Evolutionary conservation across 495 filamentous ascomycete genomes (phyloP), one percentile per base, ranked within the genome.

Genomic region (Tuber brumale): DNA sequence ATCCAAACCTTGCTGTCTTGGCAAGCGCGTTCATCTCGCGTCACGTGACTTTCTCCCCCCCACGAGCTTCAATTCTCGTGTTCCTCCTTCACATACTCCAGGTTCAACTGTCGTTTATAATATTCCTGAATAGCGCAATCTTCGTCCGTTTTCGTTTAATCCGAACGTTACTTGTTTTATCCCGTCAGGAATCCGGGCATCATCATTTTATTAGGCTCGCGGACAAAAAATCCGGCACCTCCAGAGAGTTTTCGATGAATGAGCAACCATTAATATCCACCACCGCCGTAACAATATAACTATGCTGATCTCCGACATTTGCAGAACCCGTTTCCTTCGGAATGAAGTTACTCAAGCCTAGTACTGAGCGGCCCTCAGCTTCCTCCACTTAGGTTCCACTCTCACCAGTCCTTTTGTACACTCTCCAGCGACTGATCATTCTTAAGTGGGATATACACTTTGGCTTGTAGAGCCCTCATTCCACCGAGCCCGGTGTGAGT

Each of bases 401-500:
- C 51, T 16, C 3, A 16, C 51, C n/a, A 61, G 51, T 27, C n/a
- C n/a, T 61, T 61, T 31, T 31, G 27, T 61, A 61, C 10, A 3
- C 51, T 31, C 5, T 16, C 51, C 51, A n/a, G 51, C n/a, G n/a
- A 31, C 51, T 31, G n/a, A 27, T 27, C n/a, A 27, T 18, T 66
- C 27, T 3, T 35, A 16, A 18, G 57, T 66, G 35, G 57, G 27
- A 35, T 57, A 14, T 27, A 66, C n/a, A 35, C 57, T 66, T 27
- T 66, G 14, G 6, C 57, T 66, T 66, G 27, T 61, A 61, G 51
- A 27, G 57, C 57, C n/a, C 57, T 31, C n/a, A 2, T 9, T 4
- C 51, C 57, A 61, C 57, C n/a, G 57, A 61, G 57, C 57, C 27
- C n/a, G n/a, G 57, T 61, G 57, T 61, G n/a, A 61, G 4, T 61